phyloP scores from a whole-genome alignment of 108 stramenopile genomes.

The Nannochloropsis oceanica region DNA sequence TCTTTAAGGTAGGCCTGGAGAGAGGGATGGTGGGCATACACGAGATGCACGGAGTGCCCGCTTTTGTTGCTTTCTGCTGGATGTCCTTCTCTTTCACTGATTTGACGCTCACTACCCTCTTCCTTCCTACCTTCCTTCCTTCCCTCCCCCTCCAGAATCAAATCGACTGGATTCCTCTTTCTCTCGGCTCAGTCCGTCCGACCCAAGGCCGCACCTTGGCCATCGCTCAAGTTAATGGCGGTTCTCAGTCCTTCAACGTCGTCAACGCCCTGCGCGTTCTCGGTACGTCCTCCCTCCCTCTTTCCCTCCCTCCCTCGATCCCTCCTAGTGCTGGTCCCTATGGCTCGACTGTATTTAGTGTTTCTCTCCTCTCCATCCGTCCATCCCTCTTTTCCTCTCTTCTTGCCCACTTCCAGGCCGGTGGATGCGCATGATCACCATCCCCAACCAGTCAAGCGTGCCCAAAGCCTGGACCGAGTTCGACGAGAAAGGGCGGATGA shows the following conservation, averaged over 20 bases:
- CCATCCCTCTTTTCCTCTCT: too few species aligned
- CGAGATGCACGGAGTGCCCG: too few species aligned
- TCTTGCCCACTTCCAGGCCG: background rate
- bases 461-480: constrained; percentile 55
- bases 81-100: too few species aligned
- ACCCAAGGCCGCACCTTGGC: constrained; percentile 46
- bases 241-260: constrained; percentile 49
- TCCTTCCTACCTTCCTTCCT: too few species aligned
- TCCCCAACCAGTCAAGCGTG: constrained; percentile 46
- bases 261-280: constrained; percentile 46
- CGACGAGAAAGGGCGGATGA: constrained; percentile 46
- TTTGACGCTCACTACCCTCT: too few species aligned
- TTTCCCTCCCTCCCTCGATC: too few species aligned
- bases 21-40: background rate
- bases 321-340: too few species aligned
- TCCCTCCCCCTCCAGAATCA: constrained; percentile 33
- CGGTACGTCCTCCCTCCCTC: background rate
- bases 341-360: too few species aligned
- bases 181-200: constrained; percentile 46
- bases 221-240: constrained; percentile 41
- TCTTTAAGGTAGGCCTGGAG: constrained; percentile 5
- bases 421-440: constrained; percentile 57
- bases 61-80: too few species aligned
- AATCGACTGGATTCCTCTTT: constrained; percentile 58
- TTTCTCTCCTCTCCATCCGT: too few species aligned